Evolutionary conservation across 352 stramenopile genomes (phyloP), one percentile per base, ranked within the genome.

Genomic region (Globisporangium cylindrosporum): DNA sequence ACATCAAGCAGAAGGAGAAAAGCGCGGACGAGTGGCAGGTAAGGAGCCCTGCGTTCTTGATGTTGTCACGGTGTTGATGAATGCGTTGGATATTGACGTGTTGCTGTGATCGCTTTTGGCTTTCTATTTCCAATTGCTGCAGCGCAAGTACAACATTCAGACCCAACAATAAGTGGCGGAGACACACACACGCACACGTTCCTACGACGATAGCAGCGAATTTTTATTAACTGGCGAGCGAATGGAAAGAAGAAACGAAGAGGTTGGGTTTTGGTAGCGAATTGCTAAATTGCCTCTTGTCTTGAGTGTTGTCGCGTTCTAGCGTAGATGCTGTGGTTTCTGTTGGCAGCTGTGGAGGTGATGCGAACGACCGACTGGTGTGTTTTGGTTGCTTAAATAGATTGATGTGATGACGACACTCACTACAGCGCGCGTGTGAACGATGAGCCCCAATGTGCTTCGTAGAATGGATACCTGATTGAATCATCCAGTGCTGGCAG

Each of bases 131-230:
- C 20, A 7, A 24, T 20, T 24, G 32, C 25, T 62, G 24, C 71
- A 94, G 83, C 81, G 81, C 71, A 91, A 92, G 73, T 92, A 94
- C 77, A 94, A 94, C 77, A 94, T 94, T 67, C 78, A 91, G 64
- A 81, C 88, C 58, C 86, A 93, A 73, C 83, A 92, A 71, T 90
- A 88, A 77, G 55, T 24, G 43, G 18, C 7, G 43, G 43, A 62
- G 25, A 46, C 49, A 62, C 29, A 62, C n/a, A 15, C n/a, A 43
- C 38, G 46, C 1, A 60, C 32, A 49, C 32, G 25, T 62, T 36
- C 32, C 25, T 46, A 62, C 43, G 48, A 25, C 57, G 34, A 12
- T 29, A 58, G 43, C 36, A n/a, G 20, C 62, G 43, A 22, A 29
- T 49, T 51, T 66, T 32, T 36, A 38, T 57, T 60, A 62, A 59